phyloP scores from a whole-genome alignment of 371 early-diverging fungal genomes.

The Mucor indicus region DNA sequence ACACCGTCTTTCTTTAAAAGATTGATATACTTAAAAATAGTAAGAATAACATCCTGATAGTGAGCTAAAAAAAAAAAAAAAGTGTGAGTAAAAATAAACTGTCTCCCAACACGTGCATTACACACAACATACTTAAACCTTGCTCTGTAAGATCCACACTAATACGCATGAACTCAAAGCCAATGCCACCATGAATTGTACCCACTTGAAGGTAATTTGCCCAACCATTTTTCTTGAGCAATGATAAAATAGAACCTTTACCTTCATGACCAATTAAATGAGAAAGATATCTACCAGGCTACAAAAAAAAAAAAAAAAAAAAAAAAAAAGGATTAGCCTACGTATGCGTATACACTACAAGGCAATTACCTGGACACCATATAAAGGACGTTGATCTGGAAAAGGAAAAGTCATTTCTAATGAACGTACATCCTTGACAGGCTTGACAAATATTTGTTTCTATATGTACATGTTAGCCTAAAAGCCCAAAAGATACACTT shows the following conservation, averaged over 20 bases:
- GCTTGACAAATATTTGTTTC: constrained; percentile 74
- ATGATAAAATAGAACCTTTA: constrained; percentile 81
- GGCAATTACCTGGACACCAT: constrained; percentile 47
- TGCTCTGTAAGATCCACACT: constrained; percentile 79
- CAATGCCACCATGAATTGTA: constrained; percentile 60
- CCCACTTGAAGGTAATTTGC: constrained; percentile 77
- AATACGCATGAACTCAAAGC: constrained; percentile 82
- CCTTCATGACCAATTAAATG: constrained; percentile 85
- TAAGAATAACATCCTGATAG: constrained; percentile 72
- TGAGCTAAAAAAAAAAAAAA: constrained; percentile 35
- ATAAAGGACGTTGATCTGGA: constrained; percentile 68
- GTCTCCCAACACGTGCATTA: too few relatives aligned
- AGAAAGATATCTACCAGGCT: constrained; percentile 73
- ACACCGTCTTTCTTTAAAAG: constrained; percentile 70
- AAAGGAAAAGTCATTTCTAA: constrained; percentile 86
- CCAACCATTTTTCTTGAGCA: constrained; percentile 86
- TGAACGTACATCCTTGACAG: constrained; percentile 78
- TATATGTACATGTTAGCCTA: constrained; percentile 17
- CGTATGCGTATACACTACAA: not conserved
- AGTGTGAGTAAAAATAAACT: too few relatives aligned
- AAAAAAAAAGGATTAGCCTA: not conserved
- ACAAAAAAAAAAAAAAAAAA: not conserved
- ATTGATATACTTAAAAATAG: constrained; percentile 86
- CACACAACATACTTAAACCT: constrained; percentile 60
- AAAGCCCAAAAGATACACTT: not conserved